Evolutionary conservation across 2,329 filamentous ascomycete genomes (phyloP).

Genomic region (Trichoderma sp.): DNA sequence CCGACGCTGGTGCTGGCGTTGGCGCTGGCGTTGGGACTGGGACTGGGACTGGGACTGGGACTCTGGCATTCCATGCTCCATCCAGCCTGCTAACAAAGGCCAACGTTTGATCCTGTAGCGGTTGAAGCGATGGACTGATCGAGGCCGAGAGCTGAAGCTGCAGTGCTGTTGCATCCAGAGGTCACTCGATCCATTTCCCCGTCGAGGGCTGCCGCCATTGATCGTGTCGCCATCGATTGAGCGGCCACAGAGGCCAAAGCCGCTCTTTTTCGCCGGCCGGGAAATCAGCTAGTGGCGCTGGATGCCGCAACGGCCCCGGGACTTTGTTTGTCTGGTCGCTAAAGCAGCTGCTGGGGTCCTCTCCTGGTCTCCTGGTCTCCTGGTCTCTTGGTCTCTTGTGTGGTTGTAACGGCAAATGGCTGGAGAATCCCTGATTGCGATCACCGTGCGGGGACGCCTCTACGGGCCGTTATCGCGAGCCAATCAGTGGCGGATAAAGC

Average conservation of each 20-base stretch:
- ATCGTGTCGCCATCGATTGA: background rate
- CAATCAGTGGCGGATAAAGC: conserved; percentile 6
- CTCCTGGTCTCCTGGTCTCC: background rate
- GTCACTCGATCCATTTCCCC: conserved; percentile 2
- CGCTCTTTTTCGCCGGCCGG: background rate
- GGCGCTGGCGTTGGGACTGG: too few relatives aligned
- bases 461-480: conserved; percentile 13
- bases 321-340: background rate
- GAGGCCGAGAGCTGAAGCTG: conserved; percentile 16
- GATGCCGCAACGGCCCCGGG: conserved; percentile 1
- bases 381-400: background rate
- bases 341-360: background rate
- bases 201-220: background rate
- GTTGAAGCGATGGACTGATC: background rate
- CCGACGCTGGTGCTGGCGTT: too few relatives aligned
- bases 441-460: conserved; percentile 16
- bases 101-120: background rate
- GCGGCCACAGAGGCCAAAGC: background rate
- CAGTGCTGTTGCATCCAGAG: conserved; percentile 5
- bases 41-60: too few relatives aligned
- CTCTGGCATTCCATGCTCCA: background rate
- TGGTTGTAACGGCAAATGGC: background rate
- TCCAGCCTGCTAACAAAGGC: background rate
- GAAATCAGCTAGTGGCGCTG: background rate
- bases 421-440: conserved; percentile 16